phyloP scores from a whole-genome alignment of 805 yeast genomes.

The Saccharomyces jurei region DNA sequence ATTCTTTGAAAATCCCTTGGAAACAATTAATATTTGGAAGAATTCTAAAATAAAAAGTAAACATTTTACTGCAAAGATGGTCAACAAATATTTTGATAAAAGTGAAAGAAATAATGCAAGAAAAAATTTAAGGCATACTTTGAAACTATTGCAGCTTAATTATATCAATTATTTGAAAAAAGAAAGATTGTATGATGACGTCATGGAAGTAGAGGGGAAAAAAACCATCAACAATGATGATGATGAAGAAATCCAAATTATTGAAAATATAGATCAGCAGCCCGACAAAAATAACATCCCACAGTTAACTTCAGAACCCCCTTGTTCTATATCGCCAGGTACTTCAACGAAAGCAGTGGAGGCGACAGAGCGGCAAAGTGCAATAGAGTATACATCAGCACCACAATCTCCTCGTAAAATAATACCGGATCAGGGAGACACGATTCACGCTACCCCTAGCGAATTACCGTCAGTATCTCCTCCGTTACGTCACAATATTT shows the following conservation, averaged over 20 bases:
- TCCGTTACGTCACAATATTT: not conserved
- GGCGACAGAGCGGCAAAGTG: not conserved
- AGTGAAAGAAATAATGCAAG: constrained; percentile 21
- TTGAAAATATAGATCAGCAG: constrained; percentile 13
- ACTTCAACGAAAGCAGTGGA: not conserved
- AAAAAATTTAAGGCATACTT: constrained; percentile 18
- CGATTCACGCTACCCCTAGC: not conserved
- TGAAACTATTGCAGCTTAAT: constrained; percentile 16
- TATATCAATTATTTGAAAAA: constrained; percentile 10
- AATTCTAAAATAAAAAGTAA: constrained; percentile 14
- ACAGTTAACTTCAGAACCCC: constrained; percentile 4
- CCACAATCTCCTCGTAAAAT: not conserved
- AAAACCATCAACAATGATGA: constrained; percentile 9
- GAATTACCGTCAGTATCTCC: not conserved
- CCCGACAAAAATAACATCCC: not conserved
- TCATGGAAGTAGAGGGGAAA: constrained; percentile 1
- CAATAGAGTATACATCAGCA: not conserved
- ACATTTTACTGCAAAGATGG: constrained; percentile 8
- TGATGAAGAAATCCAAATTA: constrained; percentile 27
- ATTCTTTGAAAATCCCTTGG: constrained; percentile 43
- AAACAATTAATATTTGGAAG: constrained; percentile 46
- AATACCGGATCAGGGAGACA: not conserved
- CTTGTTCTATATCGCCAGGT: not conserved
- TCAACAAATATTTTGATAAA: constrained; percentile 25
- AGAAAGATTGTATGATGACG: constrained; percentile 2